Conservation (phyloP, 1,284 basidiomycete species). For the Apiotrichum laibachii region DNA sequence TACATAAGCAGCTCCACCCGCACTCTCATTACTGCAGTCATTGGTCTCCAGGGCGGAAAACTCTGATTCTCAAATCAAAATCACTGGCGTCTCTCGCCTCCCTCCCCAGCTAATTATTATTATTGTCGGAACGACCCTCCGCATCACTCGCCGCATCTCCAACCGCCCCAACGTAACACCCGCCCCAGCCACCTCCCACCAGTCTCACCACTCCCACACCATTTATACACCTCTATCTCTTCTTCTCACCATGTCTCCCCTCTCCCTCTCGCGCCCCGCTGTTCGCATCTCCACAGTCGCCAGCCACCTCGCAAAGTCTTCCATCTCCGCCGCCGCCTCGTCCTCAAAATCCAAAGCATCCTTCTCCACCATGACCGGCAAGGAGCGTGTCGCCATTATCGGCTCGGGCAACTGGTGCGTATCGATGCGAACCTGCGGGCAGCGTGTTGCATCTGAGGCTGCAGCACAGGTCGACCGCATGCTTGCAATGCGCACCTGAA, state of each 20-base stretch:
- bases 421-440: background rate
- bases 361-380: conserved; percentile 25
- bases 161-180: background rate
- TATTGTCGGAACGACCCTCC: background rate
- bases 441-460: background rate
- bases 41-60: no score
- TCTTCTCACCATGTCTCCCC: background rate
- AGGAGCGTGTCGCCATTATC: conserved; percentile 59
- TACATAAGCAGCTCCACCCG: no score
- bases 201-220: background rate
- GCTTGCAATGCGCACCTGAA: no score
- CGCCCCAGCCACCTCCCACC: background rate
- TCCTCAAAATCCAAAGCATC: conserved; percentile 3
- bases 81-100: no score
- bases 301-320: background rate
- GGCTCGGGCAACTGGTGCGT: conserved; percentile 54
- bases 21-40: no score
- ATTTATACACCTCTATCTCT: background rate
- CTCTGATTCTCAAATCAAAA: no score
- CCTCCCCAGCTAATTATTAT: no score
- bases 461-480: background rate
- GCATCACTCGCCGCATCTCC: background rate
- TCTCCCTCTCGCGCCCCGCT: background rate
- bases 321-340: background rate
- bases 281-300: background rate